Percentiles rank a stretch among this genome's conserved stretches.
phyloP scores from a whole-genome alignment of 306 rosid species.

The Cercis canadensis region DNA sequence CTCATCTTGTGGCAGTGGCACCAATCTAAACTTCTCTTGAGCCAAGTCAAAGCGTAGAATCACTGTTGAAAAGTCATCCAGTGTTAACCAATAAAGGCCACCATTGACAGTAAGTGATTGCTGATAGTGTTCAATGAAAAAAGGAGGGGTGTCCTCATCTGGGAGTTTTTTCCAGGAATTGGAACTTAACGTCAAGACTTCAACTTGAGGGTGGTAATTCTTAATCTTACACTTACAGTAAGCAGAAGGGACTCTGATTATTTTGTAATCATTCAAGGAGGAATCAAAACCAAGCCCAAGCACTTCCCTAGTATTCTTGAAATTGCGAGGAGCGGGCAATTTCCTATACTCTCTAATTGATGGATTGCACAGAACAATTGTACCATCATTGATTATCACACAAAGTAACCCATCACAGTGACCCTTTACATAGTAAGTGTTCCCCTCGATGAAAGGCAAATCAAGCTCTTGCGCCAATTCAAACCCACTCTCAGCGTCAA shows the following conservation, averaged over 20 bases:
- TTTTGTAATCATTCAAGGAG: conserved; percentile 16
- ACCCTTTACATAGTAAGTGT: conserved; percentile 55
- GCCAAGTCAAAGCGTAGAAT: not conserved
- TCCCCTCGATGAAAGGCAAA: conserved; percentile 1
- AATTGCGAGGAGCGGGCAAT: conserved; percentile 30
- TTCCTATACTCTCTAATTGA: conserved; percentile 42
- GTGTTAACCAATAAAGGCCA: conserved; percentile 22
- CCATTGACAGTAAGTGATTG: conserved; percentile 9
- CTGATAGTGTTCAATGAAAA: conserved; percentile 13
- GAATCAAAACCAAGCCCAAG: conserved; percentile 30
- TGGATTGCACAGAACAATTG: conserved; percentile 49
- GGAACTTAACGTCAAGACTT: conserved; percentile 13
- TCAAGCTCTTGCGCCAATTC: conserved; percentile 28
- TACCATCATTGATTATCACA: conserved; percentile 48
- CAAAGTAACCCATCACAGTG: conserved; percentile 56
- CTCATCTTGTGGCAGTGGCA: not conserved
- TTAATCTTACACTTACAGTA: conserved; percentile 25
- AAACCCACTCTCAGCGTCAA: not conserved
- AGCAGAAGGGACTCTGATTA: conserved; percentile 6
- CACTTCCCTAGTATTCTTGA: conserved; percentile 13
- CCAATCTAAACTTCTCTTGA: not conserved
- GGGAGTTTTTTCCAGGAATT: conserved; percentile 30
- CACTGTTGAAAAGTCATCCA: not conserved
- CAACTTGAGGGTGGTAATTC: conserved; percentile 20
- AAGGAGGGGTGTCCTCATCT: conserved; percentile 4